Percentiles rank a stretch among this genome's conserved stretches.
phyloP scores from a whole-genome alignment of 2,329 filamentous ascomycete species.

The Xylariaceae sp. region DNA sequence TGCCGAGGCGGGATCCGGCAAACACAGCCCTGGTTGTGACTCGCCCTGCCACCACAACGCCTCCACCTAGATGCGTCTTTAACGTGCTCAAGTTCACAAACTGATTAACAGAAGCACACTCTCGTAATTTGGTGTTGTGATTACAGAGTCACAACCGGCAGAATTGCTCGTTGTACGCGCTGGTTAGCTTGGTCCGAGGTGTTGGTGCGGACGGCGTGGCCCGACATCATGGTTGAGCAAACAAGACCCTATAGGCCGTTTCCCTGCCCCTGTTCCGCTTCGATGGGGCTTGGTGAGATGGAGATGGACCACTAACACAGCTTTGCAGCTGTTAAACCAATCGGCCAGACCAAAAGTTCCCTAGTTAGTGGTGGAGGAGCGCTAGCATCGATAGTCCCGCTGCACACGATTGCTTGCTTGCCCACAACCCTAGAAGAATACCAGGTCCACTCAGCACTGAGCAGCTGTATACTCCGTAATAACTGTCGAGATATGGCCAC shows the following conservation, averaged over 20 bases:
- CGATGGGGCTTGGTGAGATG: constrained; percentile 7
- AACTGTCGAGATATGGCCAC: too few species aligned
- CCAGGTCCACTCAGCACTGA: background rate
- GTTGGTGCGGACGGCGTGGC: constrained; percentile 3
- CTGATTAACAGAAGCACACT: too few species aligned
- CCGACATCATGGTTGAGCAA: constrained; percentile 16
- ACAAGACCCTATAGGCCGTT: constrained; percentile 7
- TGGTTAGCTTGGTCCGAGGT: background rate
- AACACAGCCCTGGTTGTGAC: too few species aligned
- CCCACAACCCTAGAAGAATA: too few species aligned
- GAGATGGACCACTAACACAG: constrained; percentile 3
- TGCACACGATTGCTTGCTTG: background rate
- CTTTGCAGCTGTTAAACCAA: too few species aligned
- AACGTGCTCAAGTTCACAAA: too few species aligned
- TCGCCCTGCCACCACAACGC: too few species aligned
- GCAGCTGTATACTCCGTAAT: background rate
- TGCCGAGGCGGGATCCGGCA: too few species aligned
- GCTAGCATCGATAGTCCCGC: constrained; percentile 11
- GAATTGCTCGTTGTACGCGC: constrained; percentile 4
- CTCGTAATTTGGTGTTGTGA: too few species aligned
- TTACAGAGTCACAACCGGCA: too few species aligned
- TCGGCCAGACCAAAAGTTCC: background rate
- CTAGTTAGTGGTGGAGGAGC: constrained; percentile 1
- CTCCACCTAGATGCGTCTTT: too few species aligned
- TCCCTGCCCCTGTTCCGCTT: background rate